Evolutionary conservation across 2,329 filamentous ascomycete species (phyloP), one percentile per base, ranked within the genome.

Genomic region (Hirsutella thompsonii): DNA sequence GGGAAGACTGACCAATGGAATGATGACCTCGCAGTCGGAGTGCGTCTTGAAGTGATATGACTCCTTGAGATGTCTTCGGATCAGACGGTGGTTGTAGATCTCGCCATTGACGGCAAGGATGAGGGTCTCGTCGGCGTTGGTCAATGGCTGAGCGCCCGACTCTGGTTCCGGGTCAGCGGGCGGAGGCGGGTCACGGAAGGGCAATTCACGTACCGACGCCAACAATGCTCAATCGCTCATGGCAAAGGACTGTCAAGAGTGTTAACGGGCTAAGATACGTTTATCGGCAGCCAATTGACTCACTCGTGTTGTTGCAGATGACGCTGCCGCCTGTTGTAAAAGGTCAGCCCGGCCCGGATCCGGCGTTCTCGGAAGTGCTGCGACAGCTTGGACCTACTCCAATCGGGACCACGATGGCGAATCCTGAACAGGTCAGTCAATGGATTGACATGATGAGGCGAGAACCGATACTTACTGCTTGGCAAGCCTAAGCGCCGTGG

Each of bases 21-120:
- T 94, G 64, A 98, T 94, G 59, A 98, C 90, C 67, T 98, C 92
- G 67, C 92, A 98, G 60, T 98, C 92, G 30, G 90, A 96, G 59
- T 92, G 83, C 50, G 92, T 98, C 80, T 95, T 95, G 80, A 96
- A 98, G 64, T 89, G 81, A 66, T 95, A 95, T 30, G 80, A 76
- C 45, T 71, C 78, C 67, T 86, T 86, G 55, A 95, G 70, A 54
- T 72, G 71, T 69, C 95, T 96, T 60, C 92, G 83, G 57, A 98
- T 74, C 56, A 94, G 77, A 60, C 90, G 84, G 69, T 98, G 92
- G 79, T 98, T 98, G 76, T 98, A 98, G 62, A 98, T 98, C 64
- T 98, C 92, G 66, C 92, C 92, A 66, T 98, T 98, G 77, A 96
- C 92, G 49, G 92, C 90, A 46, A 98, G 79, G 49, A 90, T 81